Percentiles rank a stretch among this genome's conserved stretches.
phyloP scores from a whole-genome alignment of 345 rosid species.

The Xanthoceras sorbifolium region DNA sequence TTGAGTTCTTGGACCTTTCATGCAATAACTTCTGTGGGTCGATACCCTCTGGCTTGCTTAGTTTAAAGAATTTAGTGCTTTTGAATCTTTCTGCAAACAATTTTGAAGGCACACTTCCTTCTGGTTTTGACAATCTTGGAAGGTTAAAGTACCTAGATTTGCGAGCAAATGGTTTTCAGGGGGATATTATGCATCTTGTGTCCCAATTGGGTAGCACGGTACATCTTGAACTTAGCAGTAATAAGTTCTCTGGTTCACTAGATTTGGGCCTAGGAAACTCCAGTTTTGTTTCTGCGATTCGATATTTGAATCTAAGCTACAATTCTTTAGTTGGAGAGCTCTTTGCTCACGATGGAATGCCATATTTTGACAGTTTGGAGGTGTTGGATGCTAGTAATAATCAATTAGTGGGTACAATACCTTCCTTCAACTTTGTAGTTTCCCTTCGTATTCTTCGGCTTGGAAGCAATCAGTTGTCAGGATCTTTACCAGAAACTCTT shows the following conservation, averaged over 20 bases:
- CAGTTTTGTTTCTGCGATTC: conserved; percentile 64
- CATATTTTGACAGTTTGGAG: conserved; percentile 81
- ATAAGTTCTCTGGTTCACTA: conserved; percentile 70
- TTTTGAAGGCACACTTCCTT: conserved; percentile 56
- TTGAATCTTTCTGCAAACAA: conserved; percentile 60
- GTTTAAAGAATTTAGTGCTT: conserved; percentile 43
- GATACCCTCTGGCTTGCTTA: conserved; percentile 49
- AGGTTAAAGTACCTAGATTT: conserved; percentile 65
- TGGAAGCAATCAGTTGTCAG: conserved; percentile 68
- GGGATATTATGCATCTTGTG: conserved; percentile 68
- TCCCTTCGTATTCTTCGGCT: conserved; percentile 75
- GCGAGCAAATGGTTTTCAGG: conserved; percentile 58
- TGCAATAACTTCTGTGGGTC: conserved; percentile 56
- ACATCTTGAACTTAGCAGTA: conserved; percentile 69
- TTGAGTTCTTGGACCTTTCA: conserved; percentile 61
- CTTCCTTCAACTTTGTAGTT: conserved; percentile 73
- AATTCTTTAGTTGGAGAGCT: conserved; percentile 64
- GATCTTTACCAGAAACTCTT: conserved; percentile 62
- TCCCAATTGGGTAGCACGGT: conserved; percentile 49
- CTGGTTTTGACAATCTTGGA: conserved; percentile 49
- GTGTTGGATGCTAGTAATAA: conserved; percentile 88
- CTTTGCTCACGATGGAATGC: conserved; percentile 77
- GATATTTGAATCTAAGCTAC: conserved; percentile 60
- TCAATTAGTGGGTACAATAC: conserved; percentile 62
- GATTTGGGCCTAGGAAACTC: conserved; percentile 69